Percentiles rank a stretch among this genome's conserved stretches.
phyloP scores from a whole-genome alignment of 371 early-diverging fungal species.

The Mortierella sp. region DNA sequence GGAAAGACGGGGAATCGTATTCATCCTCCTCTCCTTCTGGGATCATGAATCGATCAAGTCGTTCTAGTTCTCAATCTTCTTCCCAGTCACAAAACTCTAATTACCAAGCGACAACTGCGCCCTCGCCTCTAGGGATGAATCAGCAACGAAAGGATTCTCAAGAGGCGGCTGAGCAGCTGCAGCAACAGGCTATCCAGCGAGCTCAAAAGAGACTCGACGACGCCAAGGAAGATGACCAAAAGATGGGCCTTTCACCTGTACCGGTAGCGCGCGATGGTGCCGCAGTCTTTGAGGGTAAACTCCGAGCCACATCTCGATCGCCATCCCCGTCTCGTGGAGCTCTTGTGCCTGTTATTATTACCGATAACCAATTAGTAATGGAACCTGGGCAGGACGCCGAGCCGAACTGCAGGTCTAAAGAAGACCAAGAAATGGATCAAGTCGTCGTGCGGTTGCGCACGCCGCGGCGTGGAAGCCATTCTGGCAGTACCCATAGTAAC shows the following conservation, averaged over 20 bases:
- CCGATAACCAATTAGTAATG: background rate
- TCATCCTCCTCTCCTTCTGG: background rate
- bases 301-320: conserved; percentile 9
- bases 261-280: conserved; percentile 13
- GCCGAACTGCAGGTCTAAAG: background rate
- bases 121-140: conserved; percentile 6
- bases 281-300: conserved; percentile 36
- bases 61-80: conserved; percentile 18
- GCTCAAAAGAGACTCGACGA: background rate
- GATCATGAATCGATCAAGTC: conserved; percentile 14
- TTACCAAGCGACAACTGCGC: background rate
- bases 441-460: conserved; percentile 18
- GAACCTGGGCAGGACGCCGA: conserved; percentile 9
- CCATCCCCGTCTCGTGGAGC: background rate
- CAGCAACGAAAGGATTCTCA: background rate
- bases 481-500: conserved; percentile 12
- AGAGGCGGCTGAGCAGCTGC: background rate
- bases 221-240: background rate
- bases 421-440: conserved; percentile 10
- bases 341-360: background rate
- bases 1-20: conserved; percentile 22
- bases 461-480: conserved; percentile 12
- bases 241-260: background rate
- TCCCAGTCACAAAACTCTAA: conserved; percentile 3
- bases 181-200: background rate